Evolutionary conservation across 1,139 yeast genomes (phyloP).

Genomic region (Blastobotrys aristatus): DNA sequence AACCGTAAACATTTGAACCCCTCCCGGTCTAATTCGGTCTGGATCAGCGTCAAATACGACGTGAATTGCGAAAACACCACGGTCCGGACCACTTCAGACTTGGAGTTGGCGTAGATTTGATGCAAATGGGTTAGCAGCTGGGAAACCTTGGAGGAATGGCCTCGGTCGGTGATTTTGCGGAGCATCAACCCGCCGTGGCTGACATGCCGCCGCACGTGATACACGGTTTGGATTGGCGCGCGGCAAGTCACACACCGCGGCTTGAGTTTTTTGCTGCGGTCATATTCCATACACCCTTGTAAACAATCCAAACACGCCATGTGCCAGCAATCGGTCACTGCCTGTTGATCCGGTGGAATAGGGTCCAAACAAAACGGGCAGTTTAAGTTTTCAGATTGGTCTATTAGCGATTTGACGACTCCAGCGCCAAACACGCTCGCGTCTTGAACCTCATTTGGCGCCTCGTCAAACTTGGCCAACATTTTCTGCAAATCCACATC

Average conservation of each 20-base stretch:
- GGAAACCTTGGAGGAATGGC: conserved; percentile 63
- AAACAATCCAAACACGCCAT: conserved; percentile 70
- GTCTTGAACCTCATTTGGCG: conserved; percentile 19
- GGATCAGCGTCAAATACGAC: conserved; percentile 70
- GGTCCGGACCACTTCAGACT: conserved; percentile 25
- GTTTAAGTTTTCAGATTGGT: conserved; percentile 49
- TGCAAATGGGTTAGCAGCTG: conserved; percentile 61
- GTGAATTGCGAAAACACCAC: conserved; percentile 93
- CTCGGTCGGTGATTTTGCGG: conserved; percentile 19
- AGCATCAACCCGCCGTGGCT: conserved; percentile 13
- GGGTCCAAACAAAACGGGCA: conserved; percentile 84
- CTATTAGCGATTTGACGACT: conserved; percentile 33
- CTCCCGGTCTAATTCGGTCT: conserved; percentile 47
- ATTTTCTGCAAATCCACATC: conserved; percentile 26
- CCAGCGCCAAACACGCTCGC: conserved; percentile 35
- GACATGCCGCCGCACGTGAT: conserved; percentile 22
- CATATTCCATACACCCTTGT: conserved; percentile 54
- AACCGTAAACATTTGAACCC: conserved; percentile 56
- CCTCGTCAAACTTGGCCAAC: conserved; percentile 21
- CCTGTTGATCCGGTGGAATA: conserved; percentile 46
- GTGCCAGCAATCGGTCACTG: conserved; percentile 78
- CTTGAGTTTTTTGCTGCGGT: conserved; percentile 29
- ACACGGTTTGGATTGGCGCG: conserved; percentile 28
- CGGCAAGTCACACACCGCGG: conserved; percentile 41
- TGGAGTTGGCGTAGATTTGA: conserved; percentile 22